phyloP scores from a whole-genome alignment of 352 stramenopile genomes.

The Saprolegnia parasitica region DNA sequence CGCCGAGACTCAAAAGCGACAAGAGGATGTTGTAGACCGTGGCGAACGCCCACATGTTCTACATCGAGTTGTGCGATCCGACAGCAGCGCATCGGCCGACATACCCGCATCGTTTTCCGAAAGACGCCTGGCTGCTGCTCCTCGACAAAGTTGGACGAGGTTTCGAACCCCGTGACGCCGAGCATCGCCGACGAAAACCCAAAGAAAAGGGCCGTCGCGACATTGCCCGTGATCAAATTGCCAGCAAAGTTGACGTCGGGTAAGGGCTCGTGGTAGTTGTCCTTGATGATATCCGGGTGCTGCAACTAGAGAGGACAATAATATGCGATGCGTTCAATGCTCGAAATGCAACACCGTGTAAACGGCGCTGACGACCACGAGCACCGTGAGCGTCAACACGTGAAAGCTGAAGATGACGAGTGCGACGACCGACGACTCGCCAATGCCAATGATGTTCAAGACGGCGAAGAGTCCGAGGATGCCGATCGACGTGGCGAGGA shows the following conservation, averaged over 20 bases:
- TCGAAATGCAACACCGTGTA: conserved; percentile 37
- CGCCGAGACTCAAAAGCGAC: conserved; percentile 72
- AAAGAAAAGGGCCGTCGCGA: conserved; percentile 64
- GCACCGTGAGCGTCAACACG: conserved; percentile 63
- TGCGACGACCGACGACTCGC: conserved; percentile 75
- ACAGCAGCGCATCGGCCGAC: conserved; percentile 85
- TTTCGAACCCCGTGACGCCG: conserved; percentile 89
- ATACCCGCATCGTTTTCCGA: conserved; percentile 73
- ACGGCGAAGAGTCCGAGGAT: conserved; percentile 81
- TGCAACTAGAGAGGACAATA: conserved; percentile 33
- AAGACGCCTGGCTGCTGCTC: conserved; percentile 84
- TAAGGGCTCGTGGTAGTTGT: conserved; percentile 66
- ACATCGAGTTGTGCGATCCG: conserved; percentile 60
- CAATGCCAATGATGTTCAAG: conserved; percentile 78
- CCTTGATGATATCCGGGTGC: conserved; percentile 45
- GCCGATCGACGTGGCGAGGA: conserved; percentile 41
- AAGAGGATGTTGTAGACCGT: conserved; percentile 85
- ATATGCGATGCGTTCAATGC: background rate
- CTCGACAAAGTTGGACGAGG: conserved; percentile 86
- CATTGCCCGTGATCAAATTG: conserved; percentile 35
- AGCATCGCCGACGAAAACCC: conserved; percentile 81
- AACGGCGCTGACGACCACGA: conserved; percentile 51
- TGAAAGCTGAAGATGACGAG: conserved; percentile 80
- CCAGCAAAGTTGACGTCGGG: conserved; percentile 47
- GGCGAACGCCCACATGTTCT: conserved; percentile 83